Conservation (phyloP, 148 eudicot species). For the Chenopodium formosanum region DNA sequence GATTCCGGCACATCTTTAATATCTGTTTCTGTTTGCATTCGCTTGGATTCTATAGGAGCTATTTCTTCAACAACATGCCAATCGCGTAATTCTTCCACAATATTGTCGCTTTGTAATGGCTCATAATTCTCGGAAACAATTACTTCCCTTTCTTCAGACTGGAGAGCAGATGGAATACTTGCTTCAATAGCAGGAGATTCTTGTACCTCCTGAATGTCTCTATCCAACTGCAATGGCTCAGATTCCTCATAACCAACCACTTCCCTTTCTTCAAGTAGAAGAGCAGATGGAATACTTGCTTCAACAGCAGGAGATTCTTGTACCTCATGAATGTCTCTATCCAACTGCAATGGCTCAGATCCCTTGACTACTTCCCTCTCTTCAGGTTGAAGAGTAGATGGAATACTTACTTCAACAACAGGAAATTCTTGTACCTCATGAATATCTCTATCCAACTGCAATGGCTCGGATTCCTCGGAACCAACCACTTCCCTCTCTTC, state of each 20-base stretch:
- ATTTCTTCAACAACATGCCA: constrained; percentile 18
- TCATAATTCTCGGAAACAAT: background rate
- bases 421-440: constrained; percentile 1
- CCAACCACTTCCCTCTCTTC: background rate
- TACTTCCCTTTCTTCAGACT: background rate
- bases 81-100: background rate
- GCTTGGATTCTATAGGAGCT: constrained; percentile 2
- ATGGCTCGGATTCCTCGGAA: background rate
- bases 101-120: constrained; percentile 6
- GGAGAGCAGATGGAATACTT: constrained; percentile 1
- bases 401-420: constrained; percentile 1
- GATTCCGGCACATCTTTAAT: background rate
- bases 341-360: background rate
- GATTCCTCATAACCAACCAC: background rate
- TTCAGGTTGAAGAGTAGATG: constrained; percentile 1
- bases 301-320: constrained; percentile 1
- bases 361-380: background rate
- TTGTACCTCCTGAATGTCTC: background rate
- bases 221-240: constrained; percentile 5
- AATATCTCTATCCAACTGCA: background rate
- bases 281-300: background rate
- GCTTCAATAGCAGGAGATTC: constrained; percentile 3
- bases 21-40: background rate
- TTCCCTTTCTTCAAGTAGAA: background rate
- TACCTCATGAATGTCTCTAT: background rate